Evolutionary conservation across 2,329 filamentous ascomycete species (phyloP), one percentile per base, ranked within the genome.

Genomic region (Zalaria obscura): DNA sequence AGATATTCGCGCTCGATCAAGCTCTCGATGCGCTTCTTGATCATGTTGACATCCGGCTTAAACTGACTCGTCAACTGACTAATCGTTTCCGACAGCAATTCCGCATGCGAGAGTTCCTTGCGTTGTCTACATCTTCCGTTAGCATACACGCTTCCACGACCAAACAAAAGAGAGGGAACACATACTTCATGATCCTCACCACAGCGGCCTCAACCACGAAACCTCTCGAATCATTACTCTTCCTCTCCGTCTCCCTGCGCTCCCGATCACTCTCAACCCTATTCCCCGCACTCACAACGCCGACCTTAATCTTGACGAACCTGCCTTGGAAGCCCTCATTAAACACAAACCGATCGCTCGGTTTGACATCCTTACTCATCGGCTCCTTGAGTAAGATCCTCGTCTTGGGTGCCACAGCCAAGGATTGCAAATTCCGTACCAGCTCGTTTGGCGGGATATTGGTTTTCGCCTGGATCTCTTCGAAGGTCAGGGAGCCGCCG

Each of bases 261-360:
- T 80, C 76, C 28, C 68, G 66, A 40, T 72, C 67, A 40, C 76
- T 85, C 62, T 96, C 89, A 1, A 93, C 83, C 62, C 86, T 91
- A 57, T 86, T 93, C 11, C 80, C 75, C 1, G 78, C 76, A 39
- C 71, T 83, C 50, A 94, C 82, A 4, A 91, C 81, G 25, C 85
- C 85, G 18, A 91, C 84, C 60, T 93, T 93, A 63, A 95, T 85
- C 59, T 84, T 86, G 54, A 91, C 73, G 39, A 83, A 78, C 56
- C 85, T 87, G 63, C 83, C 88, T 38, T 76, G 70, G 62, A 94
- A 96, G 9, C 76, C 69, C 28, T 78, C 67, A 56, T 96, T 95
- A 68, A 88, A 93, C 5, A 66, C 72, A 59, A 96, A 96, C 26
- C 65, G 72, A 59, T 96, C 89, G 0, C 76, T 76, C 0, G 76